These are phyloP conservation scores for Myriosclerotinia duriaeana DNA, from an alignment of 2,329 filamentous ascomycete genomes.

Conservation along the genomic window DNA sequence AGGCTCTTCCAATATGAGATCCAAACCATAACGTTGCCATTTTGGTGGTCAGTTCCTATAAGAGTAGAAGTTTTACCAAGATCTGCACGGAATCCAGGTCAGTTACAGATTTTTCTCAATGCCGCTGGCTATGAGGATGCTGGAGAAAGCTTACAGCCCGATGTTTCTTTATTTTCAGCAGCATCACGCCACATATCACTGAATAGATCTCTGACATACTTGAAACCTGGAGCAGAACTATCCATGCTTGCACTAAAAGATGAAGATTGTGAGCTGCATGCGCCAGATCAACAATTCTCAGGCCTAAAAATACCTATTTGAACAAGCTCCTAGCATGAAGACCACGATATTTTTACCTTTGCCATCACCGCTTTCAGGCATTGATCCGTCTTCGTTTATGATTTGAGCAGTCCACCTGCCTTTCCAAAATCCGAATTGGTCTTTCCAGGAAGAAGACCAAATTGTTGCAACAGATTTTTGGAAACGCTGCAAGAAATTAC, in stretches of 20 bases:
- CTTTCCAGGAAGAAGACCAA: too few relatives aligned
- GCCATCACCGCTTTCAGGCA: too few relatives aligned
- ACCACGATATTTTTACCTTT: too few relatives aligned
- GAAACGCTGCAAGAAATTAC: too few relatives aligned
- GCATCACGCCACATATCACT: not conserved
- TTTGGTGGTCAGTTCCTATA: not conserved
- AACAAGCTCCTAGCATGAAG: too few relatives aligned
- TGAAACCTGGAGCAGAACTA: not conserved
- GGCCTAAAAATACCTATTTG: too few relatives aligned
- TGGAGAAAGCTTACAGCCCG: not conserved
- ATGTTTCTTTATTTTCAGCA: not conserved
- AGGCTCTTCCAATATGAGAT: conserved; percentile 8
- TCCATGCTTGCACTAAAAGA: not conserved
- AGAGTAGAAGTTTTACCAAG: not conserved
- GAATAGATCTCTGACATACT: not conserved
- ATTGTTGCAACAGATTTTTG: too few relatives aligned
- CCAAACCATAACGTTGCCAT: not conserved
- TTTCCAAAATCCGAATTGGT: too few relatives aligned
- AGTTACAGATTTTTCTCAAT: not conserved
- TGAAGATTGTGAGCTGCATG: not conserved
- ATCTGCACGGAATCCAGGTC: not conserved
- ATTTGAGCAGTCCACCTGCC: too few relatives aligned
- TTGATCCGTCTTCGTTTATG: too few relatives aligned
- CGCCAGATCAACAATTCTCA: too few relatives aligned
- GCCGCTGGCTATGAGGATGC: not conserved